Base-by-base conservation (phyloP, 1,284 basidiomycete species). In the Heterobasidion annosum region DNA sequence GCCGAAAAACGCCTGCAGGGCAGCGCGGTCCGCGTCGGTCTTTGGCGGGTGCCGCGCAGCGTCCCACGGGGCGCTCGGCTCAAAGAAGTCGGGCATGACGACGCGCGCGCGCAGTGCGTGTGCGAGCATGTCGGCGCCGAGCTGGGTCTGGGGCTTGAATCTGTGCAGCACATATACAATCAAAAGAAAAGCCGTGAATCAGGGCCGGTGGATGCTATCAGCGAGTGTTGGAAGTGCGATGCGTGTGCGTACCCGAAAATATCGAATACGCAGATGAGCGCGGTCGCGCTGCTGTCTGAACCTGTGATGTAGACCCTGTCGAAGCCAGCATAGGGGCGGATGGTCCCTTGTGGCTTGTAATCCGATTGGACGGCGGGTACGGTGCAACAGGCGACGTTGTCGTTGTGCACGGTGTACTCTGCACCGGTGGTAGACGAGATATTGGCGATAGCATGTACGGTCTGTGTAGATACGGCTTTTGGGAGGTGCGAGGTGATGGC, bases 11-110 rank as follows among this genome's bases (percentile, higher is more conserved):
- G 67, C 66, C 61, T 82, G 78, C 16, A 83, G 66, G 34, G 70
- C 73, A 34, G 64, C 64, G 63, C 76, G 76, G 54, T 76, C 74
- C 61, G 78, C 71, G 48, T 78, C 72, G 8, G 71, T 74, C 59
- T 72, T 67, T 5, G 82, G 82, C 15, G 82, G 82, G 66, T 77
- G 82, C 43, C 72, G 67, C 15, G 74, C 73, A 33, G 70, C 59
- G 1, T 78, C 73, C 67, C 76, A 82, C 0, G 81, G 73, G 52
- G 67, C 67, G 54, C 73, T 64, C 15, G 78, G 78, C 59, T 78
- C 76, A 65, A 85, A 82, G 65, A 84, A 83, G 67, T 85, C 81
- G 34, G 83, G 83, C 77, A 85, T 81, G 61, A 82, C 73, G 15
- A 85, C 77, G 32, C 73, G 73, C 5, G 74, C 75, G 18, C 76